Conservation (phyloP, 2,329 filamentous ascomycete species). For the Fusarium drepaniforme region DNA sequence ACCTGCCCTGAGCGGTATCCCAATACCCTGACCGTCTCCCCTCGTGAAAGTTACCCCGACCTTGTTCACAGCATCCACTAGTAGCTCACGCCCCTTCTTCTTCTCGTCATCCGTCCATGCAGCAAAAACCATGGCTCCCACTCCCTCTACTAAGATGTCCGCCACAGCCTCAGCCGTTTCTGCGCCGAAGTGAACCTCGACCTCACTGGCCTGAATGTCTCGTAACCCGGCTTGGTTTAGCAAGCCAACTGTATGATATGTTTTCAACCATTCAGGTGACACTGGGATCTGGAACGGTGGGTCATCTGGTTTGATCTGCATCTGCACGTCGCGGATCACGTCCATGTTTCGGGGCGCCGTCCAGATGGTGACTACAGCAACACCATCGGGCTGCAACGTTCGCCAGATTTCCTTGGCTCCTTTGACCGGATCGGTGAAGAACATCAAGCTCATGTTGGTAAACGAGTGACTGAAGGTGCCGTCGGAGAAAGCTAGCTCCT, state of each 20-base stretch:
- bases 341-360: background rate
- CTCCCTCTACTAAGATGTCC: background rate
- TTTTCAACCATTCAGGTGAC: background rate
- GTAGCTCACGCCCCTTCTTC: background rate
- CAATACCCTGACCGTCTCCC: background rate
- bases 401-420: background rate
- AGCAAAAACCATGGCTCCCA: background rate
- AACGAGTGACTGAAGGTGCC: background rate
- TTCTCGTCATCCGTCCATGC: background rate
- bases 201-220: background rate
- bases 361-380: background rate
- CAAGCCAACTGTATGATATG: background rate
- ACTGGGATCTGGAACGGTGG: background rate
- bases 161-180: background rate
- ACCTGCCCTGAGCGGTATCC: background rate
- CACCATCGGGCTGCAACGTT: background rate
- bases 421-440: background rate
- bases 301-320: background rate
- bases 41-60: background rate
- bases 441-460: background rate
- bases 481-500: background rate
- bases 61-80: background rate
- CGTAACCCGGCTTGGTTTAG: background rate
- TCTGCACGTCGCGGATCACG: background rate
- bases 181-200: background rate